These are phyloP conservation scores for Calonectria hongkongensis DNA, from an alignment of 2,329 filamentous ascomycete genomes.

Conservation along the genomic window DNA sequence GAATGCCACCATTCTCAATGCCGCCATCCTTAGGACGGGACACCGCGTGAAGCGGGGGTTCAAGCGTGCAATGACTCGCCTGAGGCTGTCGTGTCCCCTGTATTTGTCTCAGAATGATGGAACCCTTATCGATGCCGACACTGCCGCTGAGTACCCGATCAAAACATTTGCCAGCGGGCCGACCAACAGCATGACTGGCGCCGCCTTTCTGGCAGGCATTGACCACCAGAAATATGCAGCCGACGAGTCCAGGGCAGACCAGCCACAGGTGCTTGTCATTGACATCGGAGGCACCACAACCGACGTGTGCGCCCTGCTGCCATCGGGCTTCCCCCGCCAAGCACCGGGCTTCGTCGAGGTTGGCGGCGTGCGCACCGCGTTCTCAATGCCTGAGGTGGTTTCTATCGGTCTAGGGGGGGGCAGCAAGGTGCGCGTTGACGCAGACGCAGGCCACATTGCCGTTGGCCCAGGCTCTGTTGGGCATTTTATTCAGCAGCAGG, in stretches of 20 bases:
- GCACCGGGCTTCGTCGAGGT: slow-evolving; percentile 75
- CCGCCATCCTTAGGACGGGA: slow-evolving; percentile 69
- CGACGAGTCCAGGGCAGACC: not conserved
- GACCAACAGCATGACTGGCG: slow-evolving; percentile 72
- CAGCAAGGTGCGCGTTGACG: slow-evolving; percentile 55
- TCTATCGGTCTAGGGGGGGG: slow-evolving; percentile 76
- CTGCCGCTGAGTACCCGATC: slow-evolving; percentile 69
- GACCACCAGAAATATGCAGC: slow-evolving; percentile 54
- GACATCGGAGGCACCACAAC: slow-evolving; percentile 78
- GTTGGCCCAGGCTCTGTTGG: slow-evolving; percentile 77
- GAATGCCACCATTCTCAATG: slow-evolving; percentile 74
- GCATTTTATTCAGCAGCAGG: slow-evolving; percentile 67
- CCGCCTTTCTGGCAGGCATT: slow-evolving; percentile 71
- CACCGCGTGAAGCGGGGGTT: slow-evolving; percentile 68
- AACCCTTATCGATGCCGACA: slow-evolving; percentile 68
- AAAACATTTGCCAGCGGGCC: slow-evolving; percentile 73
- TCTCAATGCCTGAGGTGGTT: slow-evolving; percentile 73
- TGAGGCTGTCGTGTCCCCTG: slow-evolving; percentile 64
- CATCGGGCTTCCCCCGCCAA: slow-evolving; percentile 76
- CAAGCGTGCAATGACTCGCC: slow-evolving; percentile 64
- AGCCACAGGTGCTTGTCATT: slow-evolving; percentile 67
- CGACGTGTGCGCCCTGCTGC: slow-evolving; percentile 74
- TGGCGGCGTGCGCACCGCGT: slow-evolving; percentile 75
- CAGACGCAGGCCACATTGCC: slow-evolving; percentile 56
- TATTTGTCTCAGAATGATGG: slow-evolving; percentile 74